Conservation (phyloP, 2,329 filamentous ascomycete genomes). For the Aquanectria penicillioides region DNA sequence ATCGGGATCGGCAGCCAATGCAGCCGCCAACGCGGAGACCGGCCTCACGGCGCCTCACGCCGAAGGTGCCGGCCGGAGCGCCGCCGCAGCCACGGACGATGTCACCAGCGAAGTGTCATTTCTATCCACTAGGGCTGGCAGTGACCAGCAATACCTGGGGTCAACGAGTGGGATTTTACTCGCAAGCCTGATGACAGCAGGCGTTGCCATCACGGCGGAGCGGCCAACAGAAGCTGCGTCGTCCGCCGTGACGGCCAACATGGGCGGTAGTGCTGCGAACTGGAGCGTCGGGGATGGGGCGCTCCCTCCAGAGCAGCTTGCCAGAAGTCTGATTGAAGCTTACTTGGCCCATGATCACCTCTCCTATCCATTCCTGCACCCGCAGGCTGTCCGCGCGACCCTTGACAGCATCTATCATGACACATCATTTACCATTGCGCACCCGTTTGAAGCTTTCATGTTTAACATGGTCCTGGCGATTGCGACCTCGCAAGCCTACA, state of each 20-base stretch:
- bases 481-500: constrained; percentile 53
- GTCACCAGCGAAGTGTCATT: constrained; percentile 50
- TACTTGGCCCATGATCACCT: constrained; percentile 56
- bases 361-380: constrained; percentile 53
- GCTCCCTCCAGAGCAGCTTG: constrained; percentile 30
- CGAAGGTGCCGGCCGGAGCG: neutral
- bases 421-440: constrained; percentile 40
- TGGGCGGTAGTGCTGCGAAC: constrained; percentile 18
- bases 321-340: constrained; percentile 34
- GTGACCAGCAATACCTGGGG: constrained; percentile 54
- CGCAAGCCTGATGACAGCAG: constrained; percentile 50
- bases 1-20: neutral
- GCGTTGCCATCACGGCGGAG: constrained; percentile 8
- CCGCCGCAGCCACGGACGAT: constrained; percentile 29
- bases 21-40: neutral
- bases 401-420: constrained; percentile 40
- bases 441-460: constrained; percentile 49
- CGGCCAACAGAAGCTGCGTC: constrained; percentile 9
- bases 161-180: constrained; percentile 53
- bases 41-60: neutral
- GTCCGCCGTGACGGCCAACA: constrained; percentile 19
- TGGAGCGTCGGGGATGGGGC: constrained; percentile 47
- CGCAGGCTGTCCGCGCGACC: constrained; percentile 24
- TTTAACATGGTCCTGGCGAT: constrained; percentile 57
- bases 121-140: constrained; percentile 53